Evolutionary conservation across 495 filamentous ascomycete genomes (phyloP), one percentile per base, ranked within the genome.

Genomic region (Podospora sp.): DNA sequence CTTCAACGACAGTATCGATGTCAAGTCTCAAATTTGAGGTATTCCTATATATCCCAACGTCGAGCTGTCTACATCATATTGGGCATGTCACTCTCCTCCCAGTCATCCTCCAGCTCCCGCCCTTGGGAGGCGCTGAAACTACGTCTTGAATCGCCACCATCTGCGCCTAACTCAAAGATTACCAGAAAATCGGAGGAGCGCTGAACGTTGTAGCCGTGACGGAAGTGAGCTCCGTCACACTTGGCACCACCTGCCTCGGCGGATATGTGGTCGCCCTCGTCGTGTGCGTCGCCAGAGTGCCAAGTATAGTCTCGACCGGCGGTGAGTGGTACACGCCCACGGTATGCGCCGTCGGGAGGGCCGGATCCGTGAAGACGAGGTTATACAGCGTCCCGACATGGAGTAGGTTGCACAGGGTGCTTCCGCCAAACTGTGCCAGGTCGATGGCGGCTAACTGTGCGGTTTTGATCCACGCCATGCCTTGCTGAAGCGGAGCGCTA

Each of bases 371-470:
- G 29, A 73, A 26, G 6, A 72, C 35, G 7, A 72, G 33, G 21
- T 63, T 24, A 27, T 72, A 71, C 55, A 69, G 67, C 26, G 69
- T 69, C 5, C 33, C 6, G 1, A 24, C 55, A 24, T 74, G 72
- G 5, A 70, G 35, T 1, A 68, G 46, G 12, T 62, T 36, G 24
- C 71, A 73, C 9, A 73, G 20, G 21, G 55, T 22, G n/a, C 65
- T 22, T 0, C 66, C 63, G 21, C 69, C 40, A 2, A 46, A 46
- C 16, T 46, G 40, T 2, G 40, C 40, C 2, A 46, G 5, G 40
- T 46, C 40, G 40, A 67, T 16, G 2, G 71, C 69, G 0, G 71
- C 69, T 1, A n/a, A n/a, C 16, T 71, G 60, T 0, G 69, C 66
- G 5, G 57, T 69, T 35, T 60, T 50, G 18, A 71, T 27, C 66